Percentiles rank a stretch among this genome's conserved stretches.
Evolutionary conservation across 495 filamentous ascomycete genomes (phyloP).

Genomic region (Penicillium roqueforti): DNA sequence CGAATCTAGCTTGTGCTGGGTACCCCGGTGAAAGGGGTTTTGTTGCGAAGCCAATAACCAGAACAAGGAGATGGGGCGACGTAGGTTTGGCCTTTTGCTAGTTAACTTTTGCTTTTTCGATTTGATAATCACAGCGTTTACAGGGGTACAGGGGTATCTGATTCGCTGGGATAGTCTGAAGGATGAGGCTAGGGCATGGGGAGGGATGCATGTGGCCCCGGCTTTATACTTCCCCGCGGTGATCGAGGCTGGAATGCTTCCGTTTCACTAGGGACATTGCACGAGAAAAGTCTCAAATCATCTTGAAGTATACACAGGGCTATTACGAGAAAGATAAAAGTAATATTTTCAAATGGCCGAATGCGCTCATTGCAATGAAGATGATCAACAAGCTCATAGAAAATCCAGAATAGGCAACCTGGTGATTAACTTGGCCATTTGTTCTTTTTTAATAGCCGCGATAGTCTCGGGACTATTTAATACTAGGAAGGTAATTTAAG

Average conservation of each 20-base stretch:
- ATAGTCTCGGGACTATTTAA: not conserved
- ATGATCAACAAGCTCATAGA: not conserved
- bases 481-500: not conserved
- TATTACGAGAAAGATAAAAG: not conserved
- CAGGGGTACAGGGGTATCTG: not conserved
- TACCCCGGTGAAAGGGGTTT: not conserved
- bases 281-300: not conserved
- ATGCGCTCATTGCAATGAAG: too few species aligned
- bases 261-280: not conserved
- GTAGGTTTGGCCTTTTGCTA: constrained; percentile 5
- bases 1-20: constrained; percentile 9
- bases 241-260: not conserved
- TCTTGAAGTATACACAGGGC: not conserved
- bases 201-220: not conserved
- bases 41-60: constrained; percentile 2
- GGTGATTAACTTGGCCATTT: constrained; percentile 15
- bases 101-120: constrained; percentile 12
- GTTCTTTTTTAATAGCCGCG: constrained; percentile 12
- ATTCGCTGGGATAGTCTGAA: constrained; percentile 11
- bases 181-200: constrained; percentile 2
- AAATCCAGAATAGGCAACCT: not conserved
- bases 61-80: constrained; percentile 5
- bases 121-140: constrained; percentile 2
- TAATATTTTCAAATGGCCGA: not conserved
- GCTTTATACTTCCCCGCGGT: not conserved